Evolutionary conservation across 2,329 filamentous ascomycete genomes (phyloP), one percentile per base, ranked within the genome.

Genomic region (Microdochium nivale): DNA sequence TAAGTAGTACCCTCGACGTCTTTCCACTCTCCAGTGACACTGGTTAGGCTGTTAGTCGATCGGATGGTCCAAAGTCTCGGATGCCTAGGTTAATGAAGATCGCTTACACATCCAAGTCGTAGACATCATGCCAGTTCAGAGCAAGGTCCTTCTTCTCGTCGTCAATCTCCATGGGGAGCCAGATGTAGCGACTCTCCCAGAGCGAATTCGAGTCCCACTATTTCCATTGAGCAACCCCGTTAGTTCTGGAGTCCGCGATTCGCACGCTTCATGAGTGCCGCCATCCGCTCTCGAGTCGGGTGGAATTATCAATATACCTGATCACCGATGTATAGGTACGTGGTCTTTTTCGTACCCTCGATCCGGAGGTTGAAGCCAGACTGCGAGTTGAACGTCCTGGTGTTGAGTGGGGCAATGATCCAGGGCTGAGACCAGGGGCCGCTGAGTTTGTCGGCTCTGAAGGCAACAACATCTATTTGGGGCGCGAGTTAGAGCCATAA

Each of bases 121-220:
- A 81, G 7, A 81, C 66, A 52, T 81, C 77, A 52, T 79, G 65
- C 78, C 78, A 80, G 14, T 71, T 68, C 0, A 80, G 51, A 2
- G 71, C 59, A 2, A 81, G 68, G 0, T 70, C 70, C 54, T 79
- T 78, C 59, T 73, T 74, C 0, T 68, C 58, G 52, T 81, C 77
- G 52, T 79, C 71, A 43, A 80, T 77, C 1, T 68, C 65, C 7
- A 80, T 65, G 0, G 78, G 78, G 0, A 81, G 67, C 78, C 78
- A 81, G 55, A 80, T 79, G 56, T 80, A 79, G 5, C 78, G 68
- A 52, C 71, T 75, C 54, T 81, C 77, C 78, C 78, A 80, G 0
- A 80, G 64, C 0, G 76, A 78, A 58, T 78, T 78, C 0, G 69
- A 72, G 53, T 80, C 77, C 77, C 77, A 80, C 64, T 63, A 43